These are phyloP conservation scores for Tetrahymena elliotti DNA, from an alignment of 73 alveolate species.

Conservation along the genomic window DNA sequence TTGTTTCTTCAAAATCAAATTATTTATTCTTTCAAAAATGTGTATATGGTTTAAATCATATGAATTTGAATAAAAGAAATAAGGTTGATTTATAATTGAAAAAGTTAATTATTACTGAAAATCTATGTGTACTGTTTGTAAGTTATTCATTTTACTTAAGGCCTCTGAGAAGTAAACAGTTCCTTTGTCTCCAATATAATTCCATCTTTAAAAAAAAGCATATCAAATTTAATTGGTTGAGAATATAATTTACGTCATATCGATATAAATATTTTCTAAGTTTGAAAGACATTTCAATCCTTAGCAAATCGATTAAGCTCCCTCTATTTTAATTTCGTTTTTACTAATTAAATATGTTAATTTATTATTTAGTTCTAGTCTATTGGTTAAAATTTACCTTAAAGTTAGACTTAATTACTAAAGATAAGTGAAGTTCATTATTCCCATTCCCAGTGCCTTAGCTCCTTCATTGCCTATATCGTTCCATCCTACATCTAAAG, in stretches of 20 bases:
- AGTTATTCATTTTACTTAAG: background rate
- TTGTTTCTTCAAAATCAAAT: no score
- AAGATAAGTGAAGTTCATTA: background rate
- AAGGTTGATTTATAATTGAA: no score
- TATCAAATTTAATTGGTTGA: background rate
- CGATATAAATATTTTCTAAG: background rate
- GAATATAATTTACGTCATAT: background rate
- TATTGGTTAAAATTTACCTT: background rate
- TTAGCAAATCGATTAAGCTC: background rate
- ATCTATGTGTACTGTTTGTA: background rate
- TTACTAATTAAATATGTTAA: background rate
- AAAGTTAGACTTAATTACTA: background rate
- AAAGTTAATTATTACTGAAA: background rate
- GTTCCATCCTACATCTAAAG: background rate
- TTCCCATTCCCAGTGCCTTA: background rate
- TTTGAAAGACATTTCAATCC: background rate
- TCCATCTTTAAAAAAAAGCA: background rate
- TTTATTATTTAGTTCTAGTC: background rate
- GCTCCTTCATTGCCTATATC: background rate
- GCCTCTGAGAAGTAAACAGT: background rate
- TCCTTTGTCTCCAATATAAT: background rate
- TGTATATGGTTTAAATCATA: background rate
- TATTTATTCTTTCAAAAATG: background rate
- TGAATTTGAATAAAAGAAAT: background rate
- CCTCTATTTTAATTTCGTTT: background rate